Percentiles rank a stretch among this genome's conserved stretches.
Conservation (phyloP, 768 basidiomycete genomes). For the Amanita pseudoporphyria region DNA sequence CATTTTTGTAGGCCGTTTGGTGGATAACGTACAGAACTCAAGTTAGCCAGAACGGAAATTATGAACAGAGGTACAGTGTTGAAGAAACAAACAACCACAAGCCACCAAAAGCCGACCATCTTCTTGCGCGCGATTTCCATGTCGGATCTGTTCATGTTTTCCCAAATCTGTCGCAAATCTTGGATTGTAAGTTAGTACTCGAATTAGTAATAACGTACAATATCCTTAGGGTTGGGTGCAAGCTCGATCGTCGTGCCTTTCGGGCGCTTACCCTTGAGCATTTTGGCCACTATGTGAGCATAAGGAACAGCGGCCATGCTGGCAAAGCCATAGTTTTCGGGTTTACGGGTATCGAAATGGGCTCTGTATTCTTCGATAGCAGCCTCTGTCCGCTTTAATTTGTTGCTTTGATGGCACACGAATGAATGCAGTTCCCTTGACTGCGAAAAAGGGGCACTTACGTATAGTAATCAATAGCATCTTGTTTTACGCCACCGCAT, state of each 20-base stretch:
- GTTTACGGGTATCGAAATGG: constrained; percentile 62
- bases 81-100: constrained; percentile 80
- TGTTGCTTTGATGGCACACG: constrained; percentile 25
- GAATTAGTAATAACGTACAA: constrained; percentile 35
- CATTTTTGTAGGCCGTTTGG: not conserved
- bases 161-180: constrained; percentile 64
- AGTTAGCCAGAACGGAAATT: constrained; percentile 87
- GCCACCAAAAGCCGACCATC: constrained; percentile 67
- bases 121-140: constrained; percentile 58
- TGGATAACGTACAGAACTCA: constrained; percentile 54
- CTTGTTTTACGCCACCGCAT: constrained; percentile 74
- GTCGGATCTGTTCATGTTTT: constrained; percentile 72
- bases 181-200: not conserved
- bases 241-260: constrained; percentile 63
- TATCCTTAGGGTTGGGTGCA: constrained; percentile 86
- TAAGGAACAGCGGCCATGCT: constrained; percentile 85
- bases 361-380: constrained; percentile 66
- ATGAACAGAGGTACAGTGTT: constrained; percentile 89
- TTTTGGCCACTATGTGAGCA: constrained; percentile 75
- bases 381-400: constrained; percentile 58
- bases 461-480: constrained; percentile 94
- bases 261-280: constrained; percentile 57
- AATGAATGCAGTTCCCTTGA: not conserved
- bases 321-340: constrained; percentile 89
- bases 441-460: constrained; percentile 27